A percentile compares a stretch with the other conserved stretches of the same genome.
Conservation (phyloP, 345 rosid genomes). For the Citrus glauca region DNA sequence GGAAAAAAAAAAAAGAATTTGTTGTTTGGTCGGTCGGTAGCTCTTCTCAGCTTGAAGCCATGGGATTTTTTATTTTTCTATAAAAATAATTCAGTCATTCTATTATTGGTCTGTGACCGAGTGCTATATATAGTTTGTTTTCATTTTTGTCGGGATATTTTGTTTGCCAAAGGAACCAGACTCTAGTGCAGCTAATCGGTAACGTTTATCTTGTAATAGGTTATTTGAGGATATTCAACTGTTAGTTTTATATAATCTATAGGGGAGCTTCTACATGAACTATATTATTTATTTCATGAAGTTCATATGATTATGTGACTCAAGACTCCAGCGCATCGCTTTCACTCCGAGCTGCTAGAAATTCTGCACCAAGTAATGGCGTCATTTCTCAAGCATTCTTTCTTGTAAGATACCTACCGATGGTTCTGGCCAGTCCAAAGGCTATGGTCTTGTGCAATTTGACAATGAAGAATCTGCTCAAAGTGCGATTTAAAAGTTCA, state of each 20-base stretch:
- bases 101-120: neutral
- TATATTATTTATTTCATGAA: neutral
- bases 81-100: neutral
- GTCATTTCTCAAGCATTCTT: conserved; percentile 28
- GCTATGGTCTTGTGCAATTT: neutral
- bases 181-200: too few relatives aligned
- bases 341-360: conserved; percentile 6
- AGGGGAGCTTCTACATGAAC: neutral
- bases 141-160: neutral
- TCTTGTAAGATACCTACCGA: neutral
- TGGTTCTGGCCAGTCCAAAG: neutral
- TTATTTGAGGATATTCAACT: neutral
- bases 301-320: conserved; percentile 2
- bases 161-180: neutral
- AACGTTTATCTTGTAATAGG: neutral
- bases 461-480: neutral
- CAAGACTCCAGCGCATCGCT: neutral
- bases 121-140: too few relatives aligned
- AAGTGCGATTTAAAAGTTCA: neutral
- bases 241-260: neutral
- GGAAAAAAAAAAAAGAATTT: too few relatives aligned
- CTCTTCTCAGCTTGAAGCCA: neutral
- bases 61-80: neutral
- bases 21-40: neutral
- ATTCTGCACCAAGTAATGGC: conserved; percentile 45